Percentiles rank a stretch among this genome's conserved stretches.
phyloP scores from a whole-genome alignment of 2,329 filamentous ascomycete genomes.

The Aspergillus sp. region DNA sequence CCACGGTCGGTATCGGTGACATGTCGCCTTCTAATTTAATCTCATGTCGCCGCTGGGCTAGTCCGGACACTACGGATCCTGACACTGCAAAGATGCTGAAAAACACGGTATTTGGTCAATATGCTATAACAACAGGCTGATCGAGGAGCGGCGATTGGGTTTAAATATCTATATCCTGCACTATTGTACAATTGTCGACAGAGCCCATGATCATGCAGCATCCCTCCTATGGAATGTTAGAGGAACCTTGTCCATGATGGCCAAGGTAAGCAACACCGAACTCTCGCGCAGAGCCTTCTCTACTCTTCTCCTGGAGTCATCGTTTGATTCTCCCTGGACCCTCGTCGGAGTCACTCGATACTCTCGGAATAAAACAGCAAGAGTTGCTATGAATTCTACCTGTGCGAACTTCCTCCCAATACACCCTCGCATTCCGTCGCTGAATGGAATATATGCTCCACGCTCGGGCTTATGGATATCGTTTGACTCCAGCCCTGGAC shows the following conservation, averaged over 20 bases:
- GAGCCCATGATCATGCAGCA: no score
- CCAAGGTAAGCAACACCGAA: not conserved
- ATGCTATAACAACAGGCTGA: no score
- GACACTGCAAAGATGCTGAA: not conserved
- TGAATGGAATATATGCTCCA: constrained; percentile 25
- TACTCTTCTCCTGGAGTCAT: not conserved
- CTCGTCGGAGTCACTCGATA: constrained; percentile 12
- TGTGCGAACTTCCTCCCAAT: constrained; percentile 27
- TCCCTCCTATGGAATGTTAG: not conserved
- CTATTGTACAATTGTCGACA: no score
- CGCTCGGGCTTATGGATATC: constrained; percentile 21
- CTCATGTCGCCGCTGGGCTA: not conserved
- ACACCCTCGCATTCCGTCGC: constrained; percentile 23
- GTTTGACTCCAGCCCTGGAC: constrained; percentile 5
- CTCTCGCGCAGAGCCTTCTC: not conserved
- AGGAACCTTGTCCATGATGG: not conserved
- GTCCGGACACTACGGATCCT: not conserved
- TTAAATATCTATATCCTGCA: no score
- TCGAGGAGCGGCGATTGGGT: no score
- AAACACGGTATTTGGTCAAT: not conserved
- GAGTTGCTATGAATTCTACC: constrained; percentile 23
- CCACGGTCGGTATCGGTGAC: not conserved
- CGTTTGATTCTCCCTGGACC: not conserved
- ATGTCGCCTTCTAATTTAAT: not conserved
- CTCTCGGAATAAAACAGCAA: constrained; percentile 16